Conservation (phyloP, 2,329 filamentous ascomycete genomes). For the Lachnellula hyalina region DNA sequence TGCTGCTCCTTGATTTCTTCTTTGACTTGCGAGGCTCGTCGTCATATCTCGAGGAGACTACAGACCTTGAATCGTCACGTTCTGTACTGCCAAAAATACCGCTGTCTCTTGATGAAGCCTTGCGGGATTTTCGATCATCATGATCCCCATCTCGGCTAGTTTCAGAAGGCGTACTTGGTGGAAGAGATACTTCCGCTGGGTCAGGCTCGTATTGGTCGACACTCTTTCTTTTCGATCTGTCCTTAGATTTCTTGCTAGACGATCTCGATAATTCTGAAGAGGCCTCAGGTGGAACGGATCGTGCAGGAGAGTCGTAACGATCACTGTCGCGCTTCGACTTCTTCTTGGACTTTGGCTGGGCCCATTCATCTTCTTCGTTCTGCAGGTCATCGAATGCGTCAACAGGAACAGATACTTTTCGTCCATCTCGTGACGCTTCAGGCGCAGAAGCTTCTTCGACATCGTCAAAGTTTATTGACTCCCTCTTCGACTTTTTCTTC, state of each 20-base stretch:
- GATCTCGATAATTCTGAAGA: conserved; percentile 19
- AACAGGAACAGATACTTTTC: conserved; percentile 24
- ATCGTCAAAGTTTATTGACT: conserved; percentile 32
- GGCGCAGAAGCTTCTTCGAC: conserved; percentile 29
- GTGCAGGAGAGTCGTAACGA: conserved; percentile 22
- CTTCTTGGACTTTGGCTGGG: conserved; percentile 35
- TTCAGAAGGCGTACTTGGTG: conserved; percentile 27
- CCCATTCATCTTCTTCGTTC: conserved; percentile 35
- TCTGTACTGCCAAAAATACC: conserved; percentile 38
- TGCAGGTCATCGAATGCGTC: conserved; percentile 30
- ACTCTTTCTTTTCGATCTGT: conserved; percentile 22
- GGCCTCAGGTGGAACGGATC: conserved; percentile 12
- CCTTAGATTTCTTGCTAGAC: conserved; percentile 20
- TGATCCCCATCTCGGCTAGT: conserved; percentile 24
- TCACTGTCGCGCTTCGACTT: conserved; percentile 33
- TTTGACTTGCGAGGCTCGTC: conserved; percentile 25
- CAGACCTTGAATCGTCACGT: conserved; percentile 40
- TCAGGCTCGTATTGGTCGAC: conserved; percentile 23
- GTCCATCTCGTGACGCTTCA: conserved; percentile 13
- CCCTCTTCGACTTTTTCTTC: conserved; percentile 31
- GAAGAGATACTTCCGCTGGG: conserved; percentile 27
- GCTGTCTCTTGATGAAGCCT: conserved; percentile 35
- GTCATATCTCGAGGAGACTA: conserved; percentile 39
- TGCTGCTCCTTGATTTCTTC: conserved; percentile 36
- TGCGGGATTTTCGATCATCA: conserved; percentile 33